Base-by-base conservation (phyloP, 164 flowering plant species). In the Stephania cephalantha region DNA sequence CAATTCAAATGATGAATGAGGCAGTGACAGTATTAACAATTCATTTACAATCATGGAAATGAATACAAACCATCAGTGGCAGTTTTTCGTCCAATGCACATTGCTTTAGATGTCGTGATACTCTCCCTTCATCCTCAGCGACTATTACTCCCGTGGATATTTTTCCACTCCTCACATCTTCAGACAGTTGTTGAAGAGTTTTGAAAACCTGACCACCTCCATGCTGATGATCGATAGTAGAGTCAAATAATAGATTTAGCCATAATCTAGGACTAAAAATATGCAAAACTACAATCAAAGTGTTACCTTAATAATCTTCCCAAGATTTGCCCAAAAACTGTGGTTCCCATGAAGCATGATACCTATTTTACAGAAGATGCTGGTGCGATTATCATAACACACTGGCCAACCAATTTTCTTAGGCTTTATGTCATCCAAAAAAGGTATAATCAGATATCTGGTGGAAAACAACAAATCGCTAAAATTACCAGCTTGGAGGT, bases 121-220 rank as follows among this genome's bases (percentile, higher is more conserved):
- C 80, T 76, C 80, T 78, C 70, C 76, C 76, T 63, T 83, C 85
- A 63, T 91, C 84, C 78, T 92, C 93, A 66, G 85, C 75, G 70
- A 92, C 85, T 80, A 94, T 79, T 66, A 73, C 88, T 48, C 88
- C 92, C 22, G 81, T 30, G 20, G 86, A 83, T 69, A 83, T 85
- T 73, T 81, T 88, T 68, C 81, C 80, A 42, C 74, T 74, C 42
- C 88, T 86, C 55, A 87, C 78, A 78, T 85, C 82, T 46, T 81
- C 85, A 63, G 87, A 78, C 79, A 94, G 79, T 83, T 82, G 71
- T 29, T 84, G 90, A 10, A 92, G 87, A 46, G 94, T 86, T 81
- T 88, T 90, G 83, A 86, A 92, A 55, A 92, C 91, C 73, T 55
- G 79, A 35, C 98, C 98, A 61, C 93, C 92, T 73, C 96, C 98